Conservation (phyloP, 768 basidiomycete genomes). For the Suillus occidentalis region DNA sequence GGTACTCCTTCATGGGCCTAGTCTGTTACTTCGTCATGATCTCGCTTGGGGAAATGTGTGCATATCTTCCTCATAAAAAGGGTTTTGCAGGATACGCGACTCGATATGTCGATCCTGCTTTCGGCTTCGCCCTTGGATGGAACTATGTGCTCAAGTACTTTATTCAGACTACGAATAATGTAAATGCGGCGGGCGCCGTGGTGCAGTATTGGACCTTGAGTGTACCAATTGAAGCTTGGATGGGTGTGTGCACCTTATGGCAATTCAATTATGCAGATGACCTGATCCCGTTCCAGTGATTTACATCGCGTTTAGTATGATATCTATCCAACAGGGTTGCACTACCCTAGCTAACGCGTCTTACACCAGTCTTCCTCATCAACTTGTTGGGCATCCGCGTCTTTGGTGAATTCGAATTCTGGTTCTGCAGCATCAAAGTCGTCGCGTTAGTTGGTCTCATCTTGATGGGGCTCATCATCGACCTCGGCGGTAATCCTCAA, state of each 20-base stretch:
- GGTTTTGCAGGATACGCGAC: conserved; percentile 59
- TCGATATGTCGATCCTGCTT: conserved; percentile 65
- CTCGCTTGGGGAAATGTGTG: conserved; percentile 39
- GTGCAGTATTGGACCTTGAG: conserved; percentile 48
- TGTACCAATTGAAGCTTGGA: conserved; percentile 52
- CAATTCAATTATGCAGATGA: conserved; percentile 1
- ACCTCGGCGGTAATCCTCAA: conserved; percentile 50
- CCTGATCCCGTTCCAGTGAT: conserved; percentile 38
- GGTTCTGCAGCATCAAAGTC: conserved; percentile 49
- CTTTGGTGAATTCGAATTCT: conserved; percentile 59
- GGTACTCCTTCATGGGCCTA: conserved; percentile 50
- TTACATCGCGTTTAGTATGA: conserved; percentile 57
- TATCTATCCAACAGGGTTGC: neutral
- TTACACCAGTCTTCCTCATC: conserved; percentile 45
- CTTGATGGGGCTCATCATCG: conserved; percentile 50
- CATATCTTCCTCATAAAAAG: conserved; percentile 57
- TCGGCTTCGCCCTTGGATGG: conserved; percentile 51
- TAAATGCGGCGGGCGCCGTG: conserved; percentile 59
- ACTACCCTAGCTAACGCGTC: conserved; percentile 2
- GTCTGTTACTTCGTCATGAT: conserved; percentile 63
- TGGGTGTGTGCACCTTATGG: conserved; percentile 41
- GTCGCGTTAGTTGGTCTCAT: conserved; percentile 41
- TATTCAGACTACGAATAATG: conserved; percentile 65
- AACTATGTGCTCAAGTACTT: conserved; percentile 64
- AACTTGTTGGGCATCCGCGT: conserved; percentile 64